Percentiles rank a stretch among this genome's conserved stretches.
Conservation (phyloP, 768 basidiomycete genomes). For the Pulveroboletus sp. region DNA sequence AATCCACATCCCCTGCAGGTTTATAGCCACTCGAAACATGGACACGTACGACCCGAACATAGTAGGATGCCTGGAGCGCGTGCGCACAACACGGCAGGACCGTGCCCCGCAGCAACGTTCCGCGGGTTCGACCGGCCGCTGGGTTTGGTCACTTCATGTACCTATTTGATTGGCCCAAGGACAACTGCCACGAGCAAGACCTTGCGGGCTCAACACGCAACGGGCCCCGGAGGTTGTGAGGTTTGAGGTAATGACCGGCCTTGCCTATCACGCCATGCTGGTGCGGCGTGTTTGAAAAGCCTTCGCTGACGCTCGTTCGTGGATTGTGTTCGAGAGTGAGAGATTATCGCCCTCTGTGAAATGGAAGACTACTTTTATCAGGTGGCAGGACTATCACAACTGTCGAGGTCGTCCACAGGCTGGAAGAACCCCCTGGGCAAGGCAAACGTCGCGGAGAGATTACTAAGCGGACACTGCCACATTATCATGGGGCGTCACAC, state of each 20-base stretch:
- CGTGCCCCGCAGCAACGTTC: conserved; percentile 3
- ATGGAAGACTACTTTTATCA: no score
- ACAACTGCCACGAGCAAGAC: conserved; percentile 9
- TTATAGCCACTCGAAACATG: conserved; percentile 24
- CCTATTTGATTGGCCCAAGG: neutral
- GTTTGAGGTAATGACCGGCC: conserved; percentile 20
- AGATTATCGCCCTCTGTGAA: no score
- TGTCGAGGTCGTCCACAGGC: no score
- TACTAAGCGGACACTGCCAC: no score
- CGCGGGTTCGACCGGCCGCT: conserved; percentile 1
- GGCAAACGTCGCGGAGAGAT: no score
- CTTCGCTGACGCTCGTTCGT: no score
- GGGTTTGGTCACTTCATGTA: conserved; percentile 1
- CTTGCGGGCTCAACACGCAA: neutral
- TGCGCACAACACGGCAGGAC: conserved; percentile 20
- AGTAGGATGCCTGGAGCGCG: conserved; percentile 17
- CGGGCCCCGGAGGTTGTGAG: neutral
- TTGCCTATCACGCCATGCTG: conserved; percentile 10
- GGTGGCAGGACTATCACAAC: no score
- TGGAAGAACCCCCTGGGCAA: no score
- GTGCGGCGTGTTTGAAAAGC: conserved; percentile 10
- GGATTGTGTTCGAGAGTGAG: no score
- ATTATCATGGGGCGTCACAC: no score
- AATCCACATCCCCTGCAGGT: neutral
- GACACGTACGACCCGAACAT: conserved; percentile 18